Evolutionary conservation across 2,329 filamentous ascomycete species (phyloP).

Genomic region (Ceratocystis papillata): DNA sequence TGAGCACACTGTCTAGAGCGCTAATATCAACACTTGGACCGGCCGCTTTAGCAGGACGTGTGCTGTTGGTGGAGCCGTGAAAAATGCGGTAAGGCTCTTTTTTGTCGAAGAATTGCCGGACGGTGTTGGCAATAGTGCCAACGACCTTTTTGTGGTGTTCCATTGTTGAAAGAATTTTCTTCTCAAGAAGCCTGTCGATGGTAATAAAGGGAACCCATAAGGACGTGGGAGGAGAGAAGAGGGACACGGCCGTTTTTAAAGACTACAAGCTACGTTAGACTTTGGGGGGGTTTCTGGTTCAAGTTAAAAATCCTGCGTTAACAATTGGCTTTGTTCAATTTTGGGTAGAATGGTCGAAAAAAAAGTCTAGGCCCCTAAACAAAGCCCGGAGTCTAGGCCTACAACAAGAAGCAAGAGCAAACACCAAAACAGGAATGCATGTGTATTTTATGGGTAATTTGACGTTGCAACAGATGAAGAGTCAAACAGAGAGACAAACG

Average conservation of each 20-base stretch:
- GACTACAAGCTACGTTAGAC: background rate
- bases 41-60: conserved; percentile 41
- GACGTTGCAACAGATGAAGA: background rate
- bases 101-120: conserved; percentile 40
- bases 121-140: conserved; percentile 38
- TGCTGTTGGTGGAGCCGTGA: conserved; percentile 69
- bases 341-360: background rate
- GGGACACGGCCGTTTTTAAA: background rate
- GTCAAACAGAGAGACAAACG: background rate
- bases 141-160: conserved; percentile 43
- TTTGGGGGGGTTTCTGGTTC: background rate
- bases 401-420: background rate
- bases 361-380: background rate
- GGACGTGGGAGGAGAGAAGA: background rate
- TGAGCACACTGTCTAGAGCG: conserved; percentile 51
- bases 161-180: conserved; percentile 31
- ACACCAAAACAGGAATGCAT: too few relatives aligned
- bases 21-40: conserved; percentile 52
- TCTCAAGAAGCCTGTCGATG: background rate
- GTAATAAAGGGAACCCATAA: background rate
- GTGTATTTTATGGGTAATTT: too few relatives aligned
- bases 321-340: background rate
- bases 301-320: background rate
- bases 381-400: background rate
- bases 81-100: conserved; percentile 58